Conservation (phyloP, 805 yeast genomes). For the Yamadazyma ubonensis region DNA sequence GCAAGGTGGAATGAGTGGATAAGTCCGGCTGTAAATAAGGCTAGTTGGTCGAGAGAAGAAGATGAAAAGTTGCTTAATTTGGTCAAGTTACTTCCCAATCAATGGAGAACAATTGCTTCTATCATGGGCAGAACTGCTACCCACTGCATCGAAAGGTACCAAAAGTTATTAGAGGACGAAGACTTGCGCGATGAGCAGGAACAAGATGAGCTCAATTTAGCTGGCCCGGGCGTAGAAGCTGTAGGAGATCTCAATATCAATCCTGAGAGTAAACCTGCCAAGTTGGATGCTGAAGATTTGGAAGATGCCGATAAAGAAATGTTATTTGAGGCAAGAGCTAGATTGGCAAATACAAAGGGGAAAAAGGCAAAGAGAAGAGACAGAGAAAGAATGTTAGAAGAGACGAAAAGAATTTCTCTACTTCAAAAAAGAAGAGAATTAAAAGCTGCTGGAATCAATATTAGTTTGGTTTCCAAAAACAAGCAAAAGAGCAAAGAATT, state of each 20-base stretch:
- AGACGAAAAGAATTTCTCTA: constrained; percentile 70
- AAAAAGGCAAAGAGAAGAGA: constrained; percentile 90
- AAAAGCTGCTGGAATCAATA: constrained; percentile 72
- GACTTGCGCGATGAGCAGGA: constrained; percentile 15
- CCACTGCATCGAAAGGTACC: constrained; percentile 83
- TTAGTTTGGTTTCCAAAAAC: constrained; percentile 50
- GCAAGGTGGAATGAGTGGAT: constrained; percentile 91
- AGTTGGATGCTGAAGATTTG: constrained; percentile 75
- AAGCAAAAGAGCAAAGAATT: constrained; percentile 58
- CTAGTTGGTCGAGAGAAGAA: constrained; percentile 72
- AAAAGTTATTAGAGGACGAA: constrained; percentile 52
- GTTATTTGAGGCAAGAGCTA: constrained; percentile 91
- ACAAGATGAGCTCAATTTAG: constrained; percentile 33
- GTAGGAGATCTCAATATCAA: constrained; percentile 64
- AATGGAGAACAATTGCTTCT: constrained; percentile 91
- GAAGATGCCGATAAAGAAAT: constrained; percentile 89
- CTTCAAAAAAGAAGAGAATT: constrained; percentile 78
- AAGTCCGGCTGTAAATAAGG: constrained; percentile 65
- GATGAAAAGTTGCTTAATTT: constrained; percentile 69
- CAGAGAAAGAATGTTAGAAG: constrained; percentile 78
- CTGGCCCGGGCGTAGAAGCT: constrained; percentile 56
- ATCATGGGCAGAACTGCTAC: constrained; percentile 81
- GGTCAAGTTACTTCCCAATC: constrained; percentile 78
- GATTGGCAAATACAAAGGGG: constrained; percentile 90
- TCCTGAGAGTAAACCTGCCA: constrained; percentile 77